A percentile compares a stretch with the other conserved stretches of the same genome.
These are phyloP conservation scores for Saksenaea vasiformis DNA, from an alignment of 371 early-diverging fungal genomes.

Conservation along the genomic window DNA sequence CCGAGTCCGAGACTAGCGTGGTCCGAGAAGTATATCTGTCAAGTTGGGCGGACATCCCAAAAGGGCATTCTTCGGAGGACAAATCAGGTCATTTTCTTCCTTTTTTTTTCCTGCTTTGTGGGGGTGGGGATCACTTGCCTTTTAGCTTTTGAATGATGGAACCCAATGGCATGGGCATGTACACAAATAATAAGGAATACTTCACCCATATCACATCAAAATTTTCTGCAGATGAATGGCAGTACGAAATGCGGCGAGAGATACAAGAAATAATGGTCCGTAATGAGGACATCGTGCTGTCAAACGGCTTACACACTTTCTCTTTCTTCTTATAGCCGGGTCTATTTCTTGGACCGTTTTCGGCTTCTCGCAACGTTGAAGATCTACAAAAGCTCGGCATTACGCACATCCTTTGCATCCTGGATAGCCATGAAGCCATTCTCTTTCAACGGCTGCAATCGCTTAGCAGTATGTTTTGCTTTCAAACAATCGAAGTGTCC, in stretches of 20 bases:
- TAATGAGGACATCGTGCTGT: not conserved
- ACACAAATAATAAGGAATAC: not conserved
- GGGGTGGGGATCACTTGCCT: too few species aligned
- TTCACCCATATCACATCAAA: conserved; percentile 9
- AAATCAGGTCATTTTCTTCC: not conserved
- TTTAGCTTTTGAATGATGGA: not conserved
- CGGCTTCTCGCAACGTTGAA: conserved; percentile 62
- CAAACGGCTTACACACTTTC: not conserved
- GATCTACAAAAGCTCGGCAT: conserved; percentile 57
- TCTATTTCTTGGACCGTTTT: conserved; percentile 80
- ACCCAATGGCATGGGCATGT: not conserved
- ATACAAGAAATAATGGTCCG: conserved; percentile 78
- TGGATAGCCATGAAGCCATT: conserved; percentile 62
- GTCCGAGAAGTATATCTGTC: too few species aligned
- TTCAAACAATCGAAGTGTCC: conserved; percentile 56
- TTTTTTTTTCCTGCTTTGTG: not conserved
- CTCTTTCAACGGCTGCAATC: conserved; percentile 36
- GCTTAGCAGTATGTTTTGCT: conserved; percentile 24
- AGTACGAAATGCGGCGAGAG: conserved; percentile 80
- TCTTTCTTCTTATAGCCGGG: conserved; percentile 51
- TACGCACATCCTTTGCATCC: conserved; percentile 75
- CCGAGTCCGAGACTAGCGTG: too few species aligned
- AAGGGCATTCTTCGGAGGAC: not conserved
- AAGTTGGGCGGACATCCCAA: not conserved
- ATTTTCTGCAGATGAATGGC: conserved; percentile 58